Evolutionary conservation across 169 alveolate genomes (phyloP), one percentile per base, ranked within the genome.

Genomic region (Theileria annulata): DNA sequence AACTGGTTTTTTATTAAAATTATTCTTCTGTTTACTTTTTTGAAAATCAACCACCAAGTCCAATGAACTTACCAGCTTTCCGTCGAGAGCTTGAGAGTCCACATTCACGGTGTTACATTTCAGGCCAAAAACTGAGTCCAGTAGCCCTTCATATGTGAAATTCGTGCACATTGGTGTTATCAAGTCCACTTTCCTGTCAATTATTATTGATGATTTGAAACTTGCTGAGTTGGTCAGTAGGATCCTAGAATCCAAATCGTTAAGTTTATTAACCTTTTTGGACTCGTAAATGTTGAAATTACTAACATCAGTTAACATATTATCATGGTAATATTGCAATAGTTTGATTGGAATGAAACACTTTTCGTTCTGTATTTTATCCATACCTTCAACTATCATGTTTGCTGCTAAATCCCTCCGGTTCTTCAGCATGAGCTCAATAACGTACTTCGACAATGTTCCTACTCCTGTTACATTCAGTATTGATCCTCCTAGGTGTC

Each of bases 81-180:
- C 90, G 60, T 84, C 84, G 8, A 84, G 62, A 3, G 78, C 75
- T 8, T 76, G 82, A 13, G 66, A 48, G 23, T 79, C 82, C 66
- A 76, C 59, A 21, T 21, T 64, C 25, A 71, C 74, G 15, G 13
- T 10, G 23, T 71, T 70, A 0, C 23, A 75, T n/a, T 63, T 42
- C 0, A 70, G 56, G 4, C 90, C 86, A 67, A 84, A 67, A 13
- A 75, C 62, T 69, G 72, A 51, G 59, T 84, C 90, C 37, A 84
- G 64, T 4, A 84, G 64, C 10, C 90, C 90, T 47, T 77, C 86
- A 28, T 84, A 84, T 6, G 87, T 84, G 69, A 77, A 76, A 63
- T 76, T 77, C 19, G 79, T 76, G 69, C 90, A 84, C 87, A 84
- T 70, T 3, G 87, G 90, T 0, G 90, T 77, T 23, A 77, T 75